phyloP scores from a whole-genome alignment of 2,329 filamentous ascomycete genomes.

The Diaporthe citrichinensis region DNA sequence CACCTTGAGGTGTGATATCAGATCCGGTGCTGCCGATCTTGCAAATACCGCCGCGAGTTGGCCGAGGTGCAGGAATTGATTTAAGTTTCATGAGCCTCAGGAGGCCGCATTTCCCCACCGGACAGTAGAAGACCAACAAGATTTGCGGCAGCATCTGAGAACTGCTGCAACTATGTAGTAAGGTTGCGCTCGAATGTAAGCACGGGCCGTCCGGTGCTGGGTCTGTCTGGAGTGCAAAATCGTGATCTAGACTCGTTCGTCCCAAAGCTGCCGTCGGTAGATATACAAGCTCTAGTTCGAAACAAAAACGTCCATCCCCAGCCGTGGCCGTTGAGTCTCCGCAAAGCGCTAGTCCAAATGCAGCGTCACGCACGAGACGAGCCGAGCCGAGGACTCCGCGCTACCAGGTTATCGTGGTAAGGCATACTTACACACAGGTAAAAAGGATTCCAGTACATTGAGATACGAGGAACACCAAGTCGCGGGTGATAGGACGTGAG shows the following conservation, averaged over 20 bases:
- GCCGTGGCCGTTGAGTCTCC: neutral
- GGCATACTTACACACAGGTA: neutral
- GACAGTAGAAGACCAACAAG: neutral
- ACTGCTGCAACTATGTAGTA: neutral
- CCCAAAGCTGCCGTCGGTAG: neutral
- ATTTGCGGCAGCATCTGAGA: neutral
- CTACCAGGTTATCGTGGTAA: neutral
- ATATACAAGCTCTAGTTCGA: neutral
- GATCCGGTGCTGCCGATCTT: neutral
- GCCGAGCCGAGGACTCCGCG: neutral
- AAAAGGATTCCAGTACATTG: neutral
- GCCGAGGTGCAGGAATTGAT: neutral
- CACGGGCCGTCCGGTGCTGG: neutral
- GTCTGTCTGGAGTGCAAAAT: neutral
- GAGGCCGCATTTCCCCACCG: neutral
- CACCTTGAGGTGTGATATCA: neutral
- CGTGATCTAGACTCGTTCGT: neutral
- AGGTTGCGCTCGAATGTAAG: neutral
- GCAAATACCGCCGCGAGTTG: neutral
- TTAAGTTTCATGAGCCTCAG: neutral
- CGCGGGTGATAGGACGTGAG: neutral
- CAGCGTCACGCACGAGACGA: neutral
- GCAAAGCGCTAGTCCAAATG: neutral
- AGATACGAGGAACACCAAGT: neutral
- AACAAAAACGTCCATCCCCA: neutral